Evolutionary conservation across 108 stramenopile species (phyloP).

Genomic region (Cyclotella baltica): DNA sequence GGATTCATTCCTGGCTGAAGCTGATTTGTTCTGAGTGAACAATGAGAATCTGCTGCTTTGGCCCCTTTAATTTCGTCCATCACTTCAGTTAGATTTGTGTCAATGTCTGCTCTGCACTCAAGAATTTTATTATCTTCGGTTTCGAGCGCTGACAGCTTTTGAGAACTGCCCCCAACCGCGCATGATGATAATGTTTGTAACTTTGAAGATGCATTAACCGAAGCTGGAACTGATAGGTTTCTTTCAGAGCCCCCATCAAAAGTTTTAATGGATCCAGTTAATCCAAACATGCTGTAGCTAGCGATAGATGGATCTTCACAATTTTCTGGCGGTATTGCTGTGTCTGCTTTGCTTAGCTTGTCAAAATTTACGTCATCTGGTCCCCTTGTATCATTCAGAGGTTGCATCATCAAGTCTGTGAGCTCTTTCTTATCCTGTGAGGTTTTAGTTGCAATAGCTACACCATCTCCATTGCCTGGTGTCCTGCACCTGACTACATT

Average conservation of each 20-base stretch:
- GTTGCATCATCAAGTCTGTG: too few relatives aligned
- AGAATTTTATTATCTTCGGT: not conserved
- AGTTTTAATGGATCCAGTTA: not conserved
- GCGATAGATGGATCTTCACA: slow-evolving; percentile 3
- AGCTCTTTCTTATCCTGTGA: too few relatives aligned
- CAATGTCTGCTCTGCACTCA: not conserved
- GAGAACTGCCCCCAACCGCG: not conserved
- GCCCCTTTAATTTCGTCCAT: too few relatives aligned
- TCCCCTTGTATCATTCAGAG: too few relatives aligned
- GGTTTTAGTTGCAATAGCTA: too few relatives aligned
- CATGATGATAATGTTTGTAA: not conserved
- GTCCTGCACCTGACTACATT: too few relatives aligned
- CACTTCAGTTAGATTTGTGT: not conserved
- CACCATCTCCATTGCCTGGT: too few relatives aligned
- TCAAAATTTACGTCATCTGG: not conserved
- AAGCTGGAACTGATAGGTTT: not conserved
- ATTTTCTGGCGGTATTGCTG: not conserved
- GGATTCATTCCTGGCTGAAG: too few relatives aligned
- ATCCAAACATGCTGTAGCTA: slow-evolving; percentile 4
- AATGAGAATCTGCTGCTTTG: too few relatives aligned
- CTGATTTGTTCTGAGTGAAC: too few relatives aligned
- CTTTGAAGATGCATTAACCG: not conserved
- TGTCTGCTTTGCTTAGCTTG: not conserved
- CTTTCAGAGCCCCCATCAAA: not conserved
- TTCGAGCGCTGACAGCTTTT: not conserved